Percentiles rank a stretch among this genome's conserved stretches.
These are phyloP conservation scores for Metarhizium anisopliae DNA, from an alignment of 2,329 filamentous ascomycete species.

Conservation along the genomic window DNA sequence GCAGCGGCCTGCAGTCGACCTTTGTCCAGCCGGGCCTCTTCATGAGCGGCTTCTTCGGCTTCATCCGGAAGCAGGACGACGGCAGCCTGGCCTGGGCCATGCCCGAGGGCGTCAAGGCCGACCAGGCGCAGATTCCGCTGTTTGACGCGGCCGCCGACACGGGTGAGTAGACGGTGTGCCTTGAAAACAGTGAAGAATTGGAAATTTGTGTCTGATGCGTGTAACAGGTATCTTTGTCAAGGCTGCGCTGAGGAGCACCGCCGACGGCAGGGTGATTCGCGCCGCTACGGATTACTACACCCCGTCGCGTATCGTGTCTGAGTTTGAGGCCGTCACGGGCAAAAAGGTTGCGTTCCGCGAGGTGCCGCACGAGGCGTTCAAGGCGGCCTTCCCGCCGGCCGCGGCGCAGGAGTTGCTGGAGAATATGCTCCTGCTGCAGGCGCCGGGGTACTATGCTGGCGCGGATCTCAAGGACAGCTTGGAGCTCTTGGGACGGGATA, in stretches of 20 bases:
- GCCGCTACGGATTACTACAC: constrained; percentile 28
- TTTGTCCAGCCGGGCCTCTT: constrained; percentile 45
- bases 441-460: constrained; percentile 31
- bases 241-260: constrained; percentile 22
- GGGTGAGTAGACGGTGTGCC: constrained; percentile 21
- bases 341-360: constrained; percentile 21
- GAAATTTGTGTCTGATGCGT: not conserved
- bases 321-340: constrained; percentile 26
- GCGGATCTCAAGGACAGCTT: constrained; percentile 23
- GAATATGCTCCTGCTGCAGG: constrained; percentile 32
- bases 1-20: constrained; percentile 35
- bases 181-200: no score
- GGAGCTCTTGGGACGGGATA: constrained; percentile 22
- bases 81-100: constrained; percentile 19
- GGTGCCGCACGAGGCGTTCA: constrained; percentile 25
- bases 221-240: constrained; percentile 24
- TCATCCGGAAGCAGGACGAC: constrained; percentile 20
- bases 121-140: constrained; percentile 26
- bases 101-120: constrained; percentile 16
- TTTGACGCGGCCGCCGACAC: constrained; percentile 29
- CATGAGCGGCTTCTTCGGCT: constrained; percentile 38
- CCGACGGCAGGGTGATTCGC: constrained; percentile 23
- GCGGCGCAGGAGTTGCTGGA: constrained; percentile 29
- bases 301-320: constrained; percentile 20
- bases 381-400: constrained; percentile 20